Evolutionary conservation across 495 filamentous ascomycete genomes (phyloP).

Genomic region (Aspergillus homomorphus): DNA sequence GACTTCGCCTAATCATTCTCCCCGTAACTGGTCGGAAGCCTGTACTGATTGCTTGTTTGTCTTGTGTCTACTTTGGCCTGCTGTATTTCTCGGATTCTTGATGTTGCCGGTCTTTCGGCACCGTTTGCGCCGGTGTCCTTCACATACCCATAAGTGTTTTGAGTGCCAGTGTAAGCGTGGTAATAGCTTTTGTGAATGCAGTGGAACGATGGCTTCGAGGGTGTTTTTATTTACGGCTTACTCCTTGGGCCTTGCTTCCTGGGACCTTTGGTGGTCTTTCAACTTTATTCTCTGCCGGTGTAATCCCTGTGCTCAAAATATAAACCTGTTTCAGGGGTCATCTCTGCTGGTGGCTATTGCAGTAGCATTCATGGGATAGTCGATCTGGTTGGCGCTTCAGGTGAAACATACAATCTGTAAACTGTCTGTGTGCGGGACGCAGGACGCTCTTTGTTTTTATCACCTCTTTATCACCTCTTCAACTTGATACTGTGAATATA

Average conservation of each 20-base stretch:
- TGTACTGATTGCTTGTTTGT: background rate
- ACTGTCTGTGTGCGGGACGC: no score
- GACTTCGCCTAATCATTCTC: slow-evolving; percentile 55
- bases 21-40: background rate
- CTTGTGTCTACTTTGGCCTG: slow-evolving; percentile 16
- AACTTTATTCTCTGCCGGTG: slow-evolving; percentile 9
- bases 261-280: slow-evolving; percentile 15
- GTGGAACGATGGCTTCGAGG: slow-evolving; percentile 17
- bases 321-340: slow-evolving; percentile 13
- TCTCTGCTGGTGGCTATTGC: slow-evolving; percentile 10
- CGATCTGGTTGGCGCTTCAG: no score
- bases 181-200: slow-evolving; percentile 17
- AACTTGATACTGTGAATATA: background rate
- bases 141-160: slow-evolving; percentile 34
- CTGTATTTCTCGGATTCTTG: slow-evolving; percentile 20
- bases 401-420: no score
- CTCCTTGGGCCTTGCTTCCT: background rate
- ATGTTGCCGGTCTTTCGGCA: slow-evolving; percentile 16
- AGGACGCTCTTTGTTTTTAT: background rate
- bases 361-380: background rate
- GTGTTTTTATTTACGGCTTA: slow-evolving; percentile 12
- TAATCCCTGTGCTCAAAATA: slow-evolving; percentile 17
- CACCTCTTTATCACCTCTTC: background rate
- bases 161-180: slow-evolving; percentile 21
- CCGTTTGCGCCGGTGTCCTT: slow-evolving; percentile 21